Base-by-base conservation (phyloP, 164 flowering plant genomes). In the Vitis cinerea region DNA sequence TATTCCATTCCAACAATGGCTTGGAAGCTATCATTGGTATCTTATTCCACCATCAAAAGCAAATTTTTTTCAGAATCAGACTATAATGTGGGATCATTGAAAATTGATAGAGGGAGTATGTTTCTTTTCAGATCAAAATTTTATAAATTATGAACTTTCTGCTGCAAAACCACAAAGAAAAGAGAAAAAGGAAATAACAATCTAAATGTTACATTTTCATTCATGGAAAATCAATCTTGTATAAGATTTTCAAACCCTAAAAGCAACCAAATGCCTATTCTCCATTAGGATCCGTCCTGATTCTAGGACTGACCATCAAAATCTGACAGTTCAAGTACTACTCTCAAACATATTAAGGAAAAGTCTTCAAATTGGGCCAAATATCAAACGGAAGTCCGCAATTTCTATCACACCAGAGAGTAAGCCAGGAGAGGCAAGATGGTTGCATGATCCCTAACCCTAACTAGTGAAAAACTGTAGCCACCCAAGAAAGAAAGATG, bases 361-460 rank as follows among this genome's bases (percentile, higher is more conserved):
- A 50, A 13, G 3, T 50, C 53, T 53, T 13, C n/a, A 13, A 53
- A 10, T 53, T 53, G 56, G 59, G 27, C 59, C 16, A 57, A 57
- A 19, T 19, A 16, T 16, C 1, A 17, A 57, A 57, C 8, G 19
- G 16, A 57, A 9, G 56, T 53, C 5, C n/a, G 19, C 29, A 16
- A 16, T 10, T 57, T 57, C 27, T 57, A 57, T n/a, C n/a, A 10
- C 59, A 14, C 59, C 10, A 19, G 59, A 57, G 59, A 57, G 16
- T 3, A 57, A 57, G 27, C 10, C 19, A n/a, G 2, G 9, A 9
- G 19, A 19, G 59, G 29, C 29, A 19, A 63, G 10, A 62, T 11
- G 53, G 17, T 62, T 62, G 73, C 68, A 65, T 59, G 74, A 72
- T 64, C 69, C 74, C 69, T 72, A 65, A 71, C 64, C 65, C 74